Evolutionary conservation across 495 filamentous ascomycete genomes (phyloP), one percentile per base, ranked within the genome.

Genomic region (Daldinia childiae): DNA sequence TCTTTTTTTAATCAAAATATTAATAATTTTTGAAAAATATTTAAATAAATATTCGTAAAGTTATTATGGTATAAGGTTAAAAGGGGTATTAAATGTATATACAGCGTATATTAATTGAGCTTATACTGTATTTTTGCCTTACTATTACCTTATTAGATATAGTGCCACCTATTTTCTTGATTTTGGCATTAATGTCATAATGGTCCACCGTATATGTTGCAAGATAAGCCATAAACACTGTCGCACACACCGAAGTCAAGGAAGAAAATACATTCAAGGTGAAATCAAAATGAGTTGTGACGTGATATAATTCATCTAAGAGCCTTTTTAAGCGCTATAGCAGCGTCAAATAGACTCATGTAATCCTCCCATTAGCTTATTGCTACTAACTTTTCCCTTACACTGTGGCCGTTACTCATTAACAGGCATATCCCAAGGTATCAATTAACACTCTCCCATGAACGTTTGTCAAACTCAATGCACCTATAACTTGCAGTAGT

Each of bases 271-370:
- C 56, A 27, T 39, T 62, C 34, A 58, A 3, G 26, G 32, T 24
- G 2, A 62, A 56, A 52, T 64, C 17, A 56, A 68, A 41, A 41
- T 56, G 50, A 48, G 24, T 68, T 55, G 65, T 68, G 59, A 61
- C 62, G 61, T 73, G 58, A 58, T 73, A 69, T 73, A 66, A 73
- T 73, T 69, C 48, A 72, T 72, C 43, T 55, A 19, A 55, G 15
- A 63, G 59, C 54, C 24, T 21, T 21, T 55, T 21, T 55, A 24
- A 48, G 61, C 63, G 50, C 62, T 62, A 69, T 69, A 62, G 61
- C 15, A 65, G 60, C 38, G 50, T 62, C 32, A 30, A 30, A 58
- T 66, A 58, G 57, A 66, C 45, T 19, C 15, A 21, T 60, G 8
- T 52, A 55, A 56, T 50, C 48, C 48, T 39, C 48, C 48, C 36